phyloP scores from a whole-genome alignment of 768 basidiomycete genomes.

The Antrodiella citrinella region DNA sequence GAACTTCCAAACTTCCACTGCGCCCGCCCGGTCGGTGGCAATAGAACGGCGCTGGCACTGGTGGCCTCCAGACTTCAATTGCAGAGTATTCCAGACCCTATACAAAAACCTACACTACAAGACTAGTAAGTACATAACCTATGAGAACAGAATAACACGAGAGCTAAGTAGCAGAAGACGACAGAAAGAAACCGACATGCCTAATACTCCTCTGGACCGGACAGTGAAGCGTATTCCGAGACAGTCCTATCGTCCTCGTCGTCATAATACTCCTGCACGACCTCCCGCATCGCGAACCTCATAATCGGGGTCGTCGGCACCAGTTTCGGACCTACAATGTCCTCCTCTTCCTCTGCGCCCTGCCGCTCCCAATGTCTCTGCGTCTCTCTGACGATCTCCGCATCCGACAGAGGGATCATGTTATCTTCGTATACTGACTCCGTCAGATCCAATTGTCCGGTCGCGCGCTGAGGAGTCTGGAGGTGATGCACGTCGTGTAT shows the following conservation, averaged over 20 bases:
- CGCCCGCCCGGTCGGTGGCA: too few relatives aligned
- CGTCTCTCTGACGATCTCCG: constrained; percentile 38
- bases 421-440: constrained; percentile 32
- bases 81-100: too few relatives aligned
- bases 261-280: constrained; percentile 77
- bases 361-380: constrained; percentile 36
- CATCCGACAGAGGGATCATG: constrained; percentile 38
- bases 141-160: too few relatives aligned
- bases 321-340: constrained; percentile 64
- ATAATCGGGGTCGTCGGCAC: constrained; percentile 76
- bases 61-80: too few relatives aligned
- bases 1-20: too few relatives aligned
- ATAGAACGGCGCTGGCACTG: too few relatives aligned
- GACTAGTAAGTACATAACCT: too few relatives aligned
- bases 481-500: neutral
- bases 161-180: too few relatives aligned
- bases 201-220: constrained; percentile 72
- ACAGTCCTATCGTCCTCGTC: constrained; percentile 66
- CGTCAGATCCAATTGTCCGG: neutral
- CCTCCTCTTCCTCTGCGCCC: constrained; percentile 41
- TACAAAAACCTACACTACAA: too few relatives aligned
- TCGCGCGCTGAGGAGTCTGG: constrained; percentile 1
- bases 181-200: too few relatives aligned
- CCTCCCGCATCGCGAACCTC: constrained; percentile 77
- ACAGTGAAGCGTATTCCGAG: constrained; percentile 73